Evolutionary conservation across 176 grass and related monocot genomes (phyloP), one percentile per base, ranked within the genome.

Genomic region (Puya raimondii): DNA sequence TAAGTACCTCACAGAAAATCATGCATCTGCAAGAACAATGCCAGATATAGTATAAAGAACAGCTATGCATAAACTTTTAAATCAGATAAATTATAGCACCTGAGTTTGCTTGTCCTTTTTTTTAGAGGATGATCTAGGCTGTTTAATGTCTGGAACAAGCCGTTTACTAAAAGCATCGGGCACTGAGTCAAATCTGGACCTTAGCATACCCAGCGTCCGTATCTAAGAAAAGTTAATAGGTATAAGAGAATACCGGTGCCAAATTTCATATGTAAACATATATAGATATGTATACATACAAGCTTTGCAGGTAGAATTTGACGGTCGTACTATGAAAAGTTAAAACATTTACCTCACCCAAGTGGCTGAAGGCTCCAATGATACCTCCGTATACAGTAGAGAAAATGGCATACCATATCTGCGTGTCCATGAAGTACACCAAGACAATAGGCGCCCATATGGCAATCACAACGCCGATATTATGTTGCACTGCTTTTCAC

Each of bases 351-450:
- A 99, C 94, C 89, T 99, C 94, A 78, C 94, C 94, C 81, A 99
- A 69, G 75, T 68, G 94, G 75, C 94, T 93, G 67, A 99, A 99
- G 57, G 89, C 89, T 65, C 94, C 94, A 73, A 76, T 85, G 49
- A 93, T 82, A 74, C 94, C 94, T 64, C 94, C 94, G 75, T 78
- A 88, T 79, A 99, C 80, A 47, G 94, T 99, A 50, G 89, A 99
- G 80, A 99, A 99, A 88, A 99, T 99, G 63, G 87, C 86, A 48
- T 99, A 99, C 94, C 94, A 99, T 90, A 99, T 99, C 86, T 93
- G 89, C 12, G 94, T 84, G 70, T 99, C 94, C 89, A 99, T 99
- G 72, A 99, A 99, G 73, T 99, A 99, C 42, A 99, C 94, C 94
- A 99, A 80, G 82, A 90, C 69, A 82, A 99, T 79, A 42, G 94